phyloP scores from a whole-genome alignment of 2,329 filamentous ascomycete genomes.

The Ceratocystis eucalypticola region DNA sequence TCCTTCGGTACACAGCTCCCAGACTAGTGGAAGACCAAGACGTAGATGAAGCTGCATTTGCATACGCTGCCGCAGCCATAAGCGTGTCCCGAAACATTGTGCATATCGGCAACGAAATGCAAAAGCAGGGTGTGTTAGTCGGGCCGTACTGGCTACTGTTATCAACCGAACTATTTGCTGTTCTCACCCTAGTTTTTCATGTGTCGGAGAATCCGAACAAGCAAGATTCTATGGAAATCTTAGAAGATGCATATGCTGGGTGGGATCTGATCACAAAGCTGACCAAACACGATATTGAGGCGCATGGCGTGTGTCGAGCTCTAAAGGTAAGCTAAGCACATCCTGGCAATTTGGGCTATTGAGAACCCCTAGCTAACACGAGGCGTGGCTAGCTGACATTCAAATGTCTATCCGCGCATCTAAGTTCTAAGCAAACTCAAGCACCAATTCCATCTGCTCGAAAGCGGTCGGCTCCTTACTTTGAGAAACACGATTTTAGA shows the following conservation, averaged over 20 bases:
- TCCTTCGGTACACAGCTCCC: conserved; percentile 68
- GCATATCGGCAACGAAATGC: conserved; percentile 66
- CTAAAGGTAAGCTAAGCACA: conserved; percentile 44
- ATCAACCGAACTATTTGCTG: conserved; percentile 71
- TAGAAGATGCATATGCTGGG: conserved; percentile 74
- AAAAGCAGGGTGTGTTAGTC: conserved; percentile 58
- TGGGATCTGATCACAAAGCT: conserved; percentile 69
- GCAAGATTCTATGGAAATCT: conserved; percentile 59
- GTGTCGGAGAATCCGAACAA: conserved; percentile 69
- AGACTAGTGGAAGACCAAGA: conserved; percentile 40
- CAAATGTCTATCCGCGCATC: conserved; percentile 61
- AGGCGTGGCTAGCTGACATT: conserved; percentile 51
- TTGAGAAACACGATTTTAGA: conserved; percentile 2
- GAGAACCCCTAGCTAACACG: conserved; percentile 1
- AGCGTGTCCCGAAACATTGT: conserved; percentile 60
- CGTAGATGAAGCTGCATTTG: conserved; percentile 65
- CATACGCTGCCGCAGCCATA: conserved; percentile 50
- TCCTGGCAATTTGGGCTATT: conserved; percentile 24
- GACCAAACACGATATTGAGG: conserved; percentile 73
- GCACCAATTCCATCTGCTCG: not conserved
- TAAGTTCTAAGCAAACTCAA: conserved; percentile 33
- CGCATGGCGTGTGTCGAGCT: conserved; percentile 68
- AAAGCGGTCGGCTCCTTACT: conserved; percentile 11
- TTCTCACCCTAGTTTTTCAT: conserved; percentile 67
- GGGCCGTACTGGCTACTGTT: conserved; percentile 80